Conservation (phyloP, 2,329 filamentous ascomycete genomes). For the Sordariomycetes sp. region DNA sequence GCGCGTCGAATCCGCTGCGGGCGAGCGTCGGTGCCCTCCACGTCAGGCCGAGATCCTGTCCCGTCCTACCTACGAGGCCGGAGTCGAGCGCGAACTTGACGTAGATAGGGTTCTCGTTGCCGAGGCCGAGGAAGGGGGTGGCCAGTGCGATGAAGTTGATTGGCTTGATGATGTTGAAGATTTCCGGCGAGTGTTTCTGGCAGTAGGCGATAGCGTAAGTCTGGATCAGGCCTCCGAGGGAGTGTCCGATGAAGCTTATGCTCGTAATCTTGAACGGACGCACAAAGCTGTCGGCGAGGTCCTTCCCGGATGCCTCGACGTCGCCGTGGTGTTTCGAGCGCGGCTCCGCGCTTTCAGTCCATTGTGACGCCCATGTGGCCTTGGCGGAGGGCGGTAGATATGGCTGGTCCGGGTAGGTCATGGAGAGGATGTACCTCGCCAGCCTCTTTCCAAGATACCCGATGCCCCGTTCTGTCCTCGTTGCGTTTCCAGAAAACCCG, state of each 20-base stretch:
- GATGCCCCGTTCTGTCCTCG: slow-evolving; percentile 85
- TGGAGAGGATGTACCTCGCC: slow-evolving; percentile 75
- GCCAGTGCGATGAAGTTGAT: slow-evolving; percentile 86
- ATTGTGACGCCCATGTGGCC: slow-evolving; percentile 27
- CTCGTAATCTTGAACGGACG: slow-evolving; percentile 75
- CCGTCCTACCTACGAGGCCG: slow-evolving; percentile 88
- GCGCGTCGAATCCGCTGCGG: slow-evolving; percentile 74
- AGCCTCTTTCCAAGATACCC: slow-evolving; percentile 93
- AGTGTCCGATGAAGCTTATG: slow-evolving; percentile 91
- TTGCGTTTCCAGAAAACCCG: slow-evolving; percentile 81
- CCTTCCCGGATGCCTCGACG: background rate
- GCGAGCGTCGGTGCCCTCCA: slow-evolving; percentile 84
- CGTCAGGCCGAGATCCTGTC: slow-evolving; percentile 85
- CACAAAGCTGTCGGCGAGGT: slow-evolving; percentile 8
- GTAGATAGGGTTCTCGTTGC: slow-evolving; percentile 95
- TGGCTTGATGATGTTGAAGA: slow-evolving; percentile 76
- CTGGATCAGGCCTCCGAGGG: slow-evolving; percentile 78
- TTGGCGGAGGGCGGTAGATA: slow-evolving; percentile 53
- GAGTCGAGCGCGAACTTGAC: slow-evolving; percentile 96
- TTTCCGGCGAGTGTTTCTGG: slow-evolving; percentile 84
- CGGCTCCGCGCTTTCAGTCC: slow-evolving; percentile 25
- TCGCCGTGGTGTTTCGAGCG: slow-evolving; percentile 23
- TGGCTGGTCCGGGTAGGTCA: slow-evolving; percentile 91
- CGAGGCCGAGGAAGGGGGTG: slow-evolving; percentile 78
- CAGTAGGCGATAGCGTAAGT: slow-evolving; percentile 95